These are phyloP conservation scores for Rhynchospora breviuscula DNA, from an alignment of 176 grass and related monocot species.

Conservation along the genomic window DNA sequence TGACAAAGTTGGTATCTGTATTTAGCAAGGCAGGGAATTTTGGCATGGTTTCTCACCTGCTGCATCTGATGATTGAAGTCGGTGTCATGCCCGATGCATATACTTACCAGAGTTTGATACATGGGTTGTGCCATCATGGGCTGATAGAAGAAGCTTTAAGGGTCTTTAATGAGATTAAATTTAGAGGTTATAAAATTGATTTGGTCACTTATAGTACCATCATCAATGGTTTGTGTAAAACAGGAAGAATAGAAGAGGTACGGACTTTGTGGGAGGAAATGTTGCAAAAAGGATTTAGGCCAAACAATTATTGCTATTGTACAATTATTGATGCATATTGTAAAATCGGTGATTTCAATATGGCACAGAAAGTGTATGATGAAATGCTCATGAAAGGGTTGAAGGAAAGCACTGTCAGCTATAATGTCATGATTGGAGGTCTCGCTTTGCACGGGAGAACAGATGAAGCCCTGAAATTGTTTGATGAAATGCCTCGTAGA, in stretches of 20 bases:
- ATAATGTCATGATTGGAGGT: slow-evolving; percentile 48
- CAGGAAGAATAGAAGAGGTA: slow-evolving; percentile 30
- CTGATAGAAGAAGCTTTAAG: slow-evolving; percentile 48
- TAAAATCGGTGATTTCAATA: slow-evolving; percentile 49
- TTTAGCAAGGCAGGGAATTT: slow-evolving; percentile 50
- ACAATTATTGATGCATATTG: slow-evolving; percentile 34
- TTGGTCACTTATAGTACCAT: slow-evolving; percentile 38
- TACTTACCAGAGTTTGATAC: slow-evolving; percentile 58
- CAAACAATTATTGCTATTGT: slow-evolving; percentile 60
- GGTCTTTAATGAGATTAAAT: slow-evolving; percentile 64
- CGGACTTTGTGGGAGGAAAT: slow-evolving; percentile 55
- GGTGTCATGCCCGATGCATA: slow-evolving; percentile 35
- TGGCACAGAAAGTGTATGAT: slow-evolving; percentile 47
- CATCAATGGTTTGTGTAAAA: slow-evolving; percentile 52
- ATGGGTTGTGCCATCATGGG: slow-evolving; percentile 31
- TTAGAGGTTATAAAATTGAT: slow-evolving; percentile 52
- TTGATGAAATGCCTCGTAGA: slow-evolving; percentile 52
- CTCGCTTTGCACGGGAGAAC: slow-evolving; percentile 42
- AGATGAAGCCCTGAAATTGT: slow-evolving; percentile 41
- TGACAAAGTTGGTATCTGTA: slow-evolving; percentile 38
- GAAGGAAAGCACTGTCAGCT: slow-evolving; percentile 49
- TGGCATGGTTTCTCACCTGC: slow-evolving; percentile 56
- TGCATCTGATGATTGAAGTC: slow-evolving; percentile 67
- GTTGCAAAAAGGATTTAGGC: slow-evolving; percentile 42
- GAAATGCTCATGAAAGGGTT: slow-evolving; percentile 65